Percentiles rank a stretch among this genome's conserved stretches.
These are phyloP conservation scores for Achaetomium macrosporum DNA, from an alignment of 2,329 filamentous ascomycete genomes.

Conservation along the genomic window DNA sequence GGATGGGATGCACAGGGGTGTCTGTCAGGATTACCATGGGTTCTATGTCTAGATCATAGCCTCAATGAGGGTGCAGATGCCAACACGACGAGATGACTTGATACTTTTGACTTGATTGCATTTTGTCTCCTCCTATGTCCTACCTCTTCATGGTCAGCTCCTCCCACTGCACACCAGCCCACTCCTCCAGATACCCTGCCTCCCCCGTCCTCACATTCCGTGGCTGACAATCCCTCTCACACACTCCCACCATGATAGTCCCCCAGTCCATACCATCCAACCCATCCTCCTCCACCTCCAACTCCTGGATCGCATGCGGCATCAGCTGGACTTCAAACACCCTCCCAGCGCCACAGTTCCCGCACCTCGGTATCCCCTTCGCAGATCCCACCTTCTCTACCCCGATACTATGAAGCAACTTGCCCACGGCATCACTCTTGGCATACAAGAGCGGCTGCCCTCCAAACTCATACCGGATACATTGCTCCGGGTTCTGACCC, in stretches of 20 bases:
- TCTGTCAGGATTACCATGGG: constrained; percentile 15
- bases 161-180: constrained; percentile 98
- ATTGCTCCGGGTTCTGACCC: constrained; percentile 75
- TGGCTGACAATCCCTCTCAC: constrained; percentile 69
- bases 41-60: constrained; percentile 20
- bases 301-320: constrained; percentile 80
- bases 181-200: constrained; percentile 84
- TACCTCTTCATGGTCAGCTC: constrained; percentile 47
- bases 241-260: constrained; percentile 82
- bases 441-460: constrained; percentile 75
- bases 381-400: constrained; percentile 19
- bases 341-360: constrained; percentile 65
- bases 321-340: constrained; percentile 90
- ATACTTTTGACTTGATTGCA: constrained; percentile 1
- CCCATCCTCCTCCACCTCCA: constrained; percentile 70
- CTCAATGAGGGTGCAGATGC: constrained; percentile 18
- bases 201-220: constrained; percentile 52
- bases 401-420: constrained; percentile 43
- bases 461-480: constrained; percentile 72
- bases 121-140: neutral
- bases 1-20: constrained; percentile 17
- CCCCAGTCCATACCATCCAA: constrained; percentile 97
- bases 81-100: constrained; percentile 20
- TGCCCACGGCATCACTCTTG: constrained; percentile 67
- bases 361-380: constrained; percentile 64